Evolutionary conservation across 306 rosid species (phyloP).

Genomic region (Cicer bijugum): DNA sequence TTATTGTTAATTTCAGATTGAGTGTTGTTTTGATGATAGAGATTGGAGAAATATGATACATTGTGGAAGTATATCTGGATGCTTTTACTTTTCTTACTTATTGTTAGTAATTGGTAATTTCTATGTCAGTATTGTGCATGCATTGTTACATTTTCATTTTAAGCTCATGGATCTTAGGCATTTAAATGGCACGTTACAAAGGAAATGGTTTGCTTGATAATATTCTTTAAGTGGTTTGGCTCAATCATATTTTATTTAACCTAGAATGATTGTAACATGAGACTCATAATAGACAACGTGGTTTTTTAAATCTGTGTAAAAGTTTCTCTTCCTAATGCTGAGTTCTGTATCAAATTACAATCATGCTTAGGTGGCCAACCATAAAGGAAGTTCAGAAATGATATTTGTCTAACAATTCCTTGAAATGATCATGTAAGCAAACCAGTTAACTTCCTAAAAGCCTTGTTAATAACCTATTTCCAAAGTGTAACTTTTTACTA

Average conservation of each 20-base stretch:
- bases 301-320: constrained; percentile 7
- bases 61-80: neutral
- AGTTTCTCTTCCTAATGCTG: neutral
- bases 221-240: constrained; percentile 8
- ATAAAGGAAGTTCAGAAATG: neutral
- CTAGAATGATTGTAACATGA: constrained; percentile 19
- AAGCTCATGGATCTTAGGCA: neutral
- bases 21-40: neutral
- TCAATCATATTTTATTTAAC: neutral
- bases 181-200: neutral
- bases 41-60: constrained; percentile 4
- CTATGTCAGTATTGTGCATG: constrained; percentile 16
- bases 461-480: neutral
- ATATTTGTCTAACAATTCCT: neutral
- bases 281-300: constrained; percentile 7
- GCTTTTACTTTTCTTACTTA: neutral
- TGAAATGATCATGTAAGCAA: neutral
- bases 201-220: neutral
- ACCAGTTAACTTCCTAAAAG: neutral
- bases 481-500: neutral
- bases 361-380: constrained; percentile 2
- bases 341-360: neutral
- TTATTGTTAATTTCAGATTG: constrained; percentile 26
- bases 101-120: constrained; percentile 8
- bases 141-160: neutral